Evolutionary conservation across 345 rosid genomes (phyloP), one percentile per base, ranked within the genome.

Genomic region (Punica granatum): DNA sequence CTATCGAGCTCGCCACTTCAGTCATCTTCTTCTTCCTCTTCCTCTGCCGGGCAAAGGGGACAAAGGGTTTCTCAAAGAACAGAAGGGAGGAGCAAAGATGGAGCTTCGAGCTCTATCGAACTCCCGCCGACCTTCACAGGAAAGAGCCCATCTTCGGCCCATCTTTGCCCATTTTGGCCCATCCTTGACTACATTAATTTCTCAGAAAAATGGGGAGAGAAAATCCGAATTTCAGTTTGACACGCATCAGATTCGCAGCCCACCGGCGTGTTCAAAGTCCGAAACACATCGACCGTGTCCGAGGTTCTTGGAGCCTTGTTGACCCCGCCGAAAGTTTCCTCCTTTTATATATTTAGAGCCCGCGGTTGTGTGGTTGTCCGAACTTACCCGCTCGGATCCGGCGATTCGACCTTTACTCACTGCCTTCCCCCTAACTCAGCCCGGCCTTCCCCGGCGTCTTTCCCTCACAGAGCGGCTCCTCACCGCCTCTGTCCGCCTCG

Each of bases 1-100:
- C 93, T 51, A 89, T 90, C 33, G 97, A 82, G 79, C 90, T 87
- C 72, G 95, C 98, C 73, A 89, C 92, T 82, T 88, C 90, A 0
- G 90, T 79, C 99, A 94, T 91, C 35, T 63, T 36, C 11, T 56
- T 51, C 61, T 28, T 28, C 60, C 14, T 56, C 64, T 18, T 2
- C 39, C 44, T 10, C 46, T 16, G 5, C 37, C 56, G 34, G 34
- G 28, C 61, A 13, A 56, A 2, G 33, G 14, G 18, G 48, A 39
- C n/a, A 33, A 31, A 62, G 42, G 65, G 65, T 18, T 62, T 62
- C 16, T 31, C 19, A 2, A 19, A n/a, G 44, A n/a, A n/a, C n/a
- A 11, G 41, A 37, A 37, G 41, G 11, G 41, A 37, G 5, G 41
- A 37, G 41, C 5, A 4, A 18, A 4, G 49, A 44, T 11, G 49